Evolutionary conservation across 2,329 filamentous ascomycete genomes (phyloP).

Genomic region (Alternaria arborescens): DNA sequence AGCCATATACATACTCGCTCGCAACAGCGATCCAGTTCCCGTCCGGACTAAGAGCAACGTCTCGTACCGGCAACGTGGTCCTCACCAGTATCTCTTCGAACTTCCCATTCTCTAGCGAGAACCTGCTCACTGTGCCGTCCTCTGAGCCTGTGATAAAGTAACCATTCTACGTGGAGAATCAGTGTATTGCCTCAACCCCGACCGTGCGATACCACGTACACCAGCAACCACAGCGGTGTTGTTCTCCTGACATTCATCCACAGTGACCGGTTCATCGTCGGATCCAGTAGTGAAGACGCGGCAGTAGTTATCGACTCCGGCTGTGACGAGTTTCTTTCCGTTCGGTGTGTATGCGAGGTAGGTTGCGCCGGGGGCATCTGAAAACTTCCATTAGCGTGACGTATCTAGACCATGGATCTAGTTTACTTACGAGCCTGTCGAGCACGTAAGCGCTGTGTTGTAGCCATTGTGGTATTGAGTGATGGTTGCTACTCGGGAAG

Average conservation of each 20-base stretch:
- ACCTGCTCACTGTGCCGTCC: slow-evolving; percentile 94
- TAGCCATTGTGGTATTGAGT: slow-evolving; percentile 18
- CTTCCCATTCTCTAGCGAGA: slow-evolving; percentile 75
- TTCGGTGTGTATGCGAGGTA: slow-evolving; percentile 89
- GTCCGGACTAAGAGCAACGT: slow-evolving; percentile 83
- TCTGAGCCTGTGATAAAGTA: slow-evolving; percentile 91
- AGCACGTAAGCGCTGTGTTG: slow-evolving; percentile 33
- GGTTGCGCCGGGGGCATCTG: slow-evolving; percentile 85
- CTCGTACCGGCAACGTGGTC: slow-evolving; percentile 84
- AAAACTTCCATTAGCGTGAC: slow-evolving; percentile 14
- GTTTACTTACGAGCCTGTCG: slow-evolving; percentile 45
- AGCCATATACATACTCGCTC: slow-evolving; percentile 73
- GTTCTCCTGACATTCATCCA: slow-evolving; percentile 89
- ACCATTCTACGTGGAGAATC: slow-evolving; percentile 63
- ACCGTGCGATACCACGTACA: slow-evolving; percentile 50
- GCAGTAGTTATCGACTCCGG: slow-evolving; percentile 91
- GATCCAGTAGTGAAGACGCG: slow-evolving; percentile 91
- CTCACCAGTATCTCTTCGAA: slow-evolving; percentile 86
- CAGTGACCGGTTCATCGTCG: slow-evolving; percentile 89
- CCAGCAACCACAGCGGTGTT: slow-evolving; percentile 81
- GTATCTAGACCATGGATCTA: not conserved
- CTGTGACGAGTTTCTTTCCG: slow-evolving; percentile 85
- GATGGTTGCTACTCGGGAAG: slow-evolving; percentile 11
- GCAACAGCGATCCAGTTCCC: slow-evolving; percentile 90
- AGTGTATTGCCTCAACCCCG: slow-evolving; percentile 16